Percentiles rank a stretch among this genome's conserved stretches.
These are phyloP conservation scores for Xylariales sp. DNA, from an alignment of 2,329 filamentous ascomycete species.

Conservation along the genomic window DNA sequence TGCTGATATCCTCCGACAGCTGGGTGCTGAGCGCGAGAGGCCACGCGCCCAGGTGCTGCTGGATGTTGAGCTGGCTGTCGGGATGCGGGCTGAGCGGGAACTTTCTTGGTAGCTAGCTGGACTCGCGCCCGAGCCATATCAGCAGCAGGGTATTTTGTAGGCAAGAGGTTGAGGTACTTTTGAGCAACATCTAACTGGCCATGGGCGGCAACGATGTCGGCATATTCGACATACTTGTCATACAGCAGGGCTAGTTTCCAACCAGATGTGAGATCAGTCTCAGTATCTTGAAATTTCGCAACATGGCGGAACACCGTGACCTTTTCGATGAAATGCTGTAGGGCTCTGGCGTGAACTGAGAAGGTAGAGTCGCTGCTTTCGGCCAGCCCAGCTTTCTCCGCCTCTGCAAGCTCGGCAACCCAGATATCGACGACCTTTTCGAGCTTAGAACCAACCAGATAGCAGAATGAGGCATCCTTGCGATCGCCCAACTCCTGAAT, in stretches of 20 bases:
- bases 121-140: slow-evolving; percentile 88
- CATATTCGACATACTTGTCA: slow-evolving; percentile 95
- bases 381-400: slow-evolving; percentile 79
- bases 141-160: slow-evolving; percentile 83
- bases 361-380: slow-evolving; percentile 82
- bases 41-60: slow-evolving; percentile 42
- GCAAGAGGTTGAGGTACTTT: slow-evolving; percentile 90
- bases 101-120: slow-evolving; percentile 80
- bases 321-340: slow-evolving; percentile 98
- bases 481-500: slow-evolving; percentile 81
- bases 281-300: slow-evolving; percentile 87
- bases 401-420: slow-evolving; percentile 88
- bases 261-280: slow-evolving; percentile 75
- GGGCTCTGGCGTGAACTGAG: slow-evolving; percentile 86
- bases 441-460: slow-evolving; percentile 92
- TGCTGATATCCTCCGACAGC: slow-evolving; percentile 60
- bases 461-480: slow-evolving; percentile 97
- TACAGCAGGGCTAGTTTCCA: slow-evolving; percentile 94
- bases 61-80: slow-evolving; percentile 49
- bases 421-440: slow-evolving; percentile 98
- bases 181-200: slow-evolving; percentile 88
- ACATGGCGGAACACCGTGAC: slow-evolving; percentile 96
- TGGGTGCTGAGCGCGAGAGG: slow-evolving; percentile 56
- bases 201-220: slow-evolving; percentile 91
- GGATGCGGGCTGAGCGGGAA: slow-evolving; percentile 49